Conservation (phyloP, 805 yeast genomes). For the Saturnispora mendoncae region DNA sequence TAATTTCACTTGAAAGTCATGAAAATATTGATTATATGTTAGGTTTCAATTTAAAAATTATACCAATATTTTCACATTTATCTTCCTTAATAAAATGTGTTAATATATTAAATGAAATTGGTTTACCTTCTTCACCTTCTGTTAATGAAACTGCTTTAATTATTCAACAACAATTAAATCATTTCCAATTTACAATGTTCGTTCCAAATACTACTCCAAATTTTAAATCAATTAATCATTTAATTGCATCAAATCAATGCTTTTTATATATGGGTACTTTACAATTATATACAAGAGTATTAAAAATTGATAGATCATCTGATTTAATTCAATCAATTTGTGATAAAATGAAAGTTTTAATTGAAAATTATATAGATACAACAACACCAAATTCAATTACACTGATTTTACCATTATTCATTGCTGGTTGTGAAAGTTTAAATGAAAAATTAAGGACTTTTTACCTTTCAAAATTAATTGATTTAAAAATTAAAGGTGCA, state of each 20-base stretch:
- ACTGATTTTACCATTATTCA: constrained; percentile 44
- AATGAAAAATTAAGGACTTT: constrained; percentile 30
- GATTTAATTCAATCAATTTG: constrained; percentile 41
- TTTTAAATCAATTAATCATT: constrained; percentile 18
- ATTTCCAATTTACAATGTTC: constrained; percentile 18
- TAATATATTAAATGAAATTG: constrained; percentile 15
- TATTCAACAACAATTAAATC: constrained; percentile 27
- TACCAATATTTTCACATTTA: constrained; percentile 50
- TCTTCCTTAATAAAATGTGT: constrained; percentile 31
- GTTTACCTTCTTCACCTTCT: constrained; percentile 11
- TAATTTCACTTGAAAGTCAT: constrained; percentile 22
- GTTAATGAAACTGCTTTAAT: constrained; percentile 33
- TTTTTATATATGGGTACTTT: constrained; percentile 47
- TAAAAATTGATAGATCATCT: constrained; percentile 38
- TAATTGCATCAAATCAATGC: constrained; percentile 41
- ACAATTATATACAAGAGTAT: constrained; percentile 48
- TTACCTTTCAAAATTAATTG: constrained; percentile 32
- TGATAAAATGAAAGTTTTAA: constrained; percentile 30
- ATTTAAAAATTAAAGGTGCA: constrained; percentile 36
- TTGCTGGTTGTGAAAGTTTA: constrained; percentile 50
- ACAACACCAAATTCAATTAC: constrained; percentile 47
- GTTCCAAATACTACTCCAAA: constrained; percentile 8
- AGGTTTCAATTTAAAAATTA: constrained; percentile 58
- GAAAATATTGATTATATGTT: constrained; percentile 49
- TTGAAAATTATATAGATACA: constrained; percentile 34